Percentiles rank a stretch among this genome's conserved stretches.
These are phyloP conservation scores for Chytridium lagenaria DNA, from an alignment of 371 early-diverging fungal genomes.

Conservation along the genomic window DNA sequence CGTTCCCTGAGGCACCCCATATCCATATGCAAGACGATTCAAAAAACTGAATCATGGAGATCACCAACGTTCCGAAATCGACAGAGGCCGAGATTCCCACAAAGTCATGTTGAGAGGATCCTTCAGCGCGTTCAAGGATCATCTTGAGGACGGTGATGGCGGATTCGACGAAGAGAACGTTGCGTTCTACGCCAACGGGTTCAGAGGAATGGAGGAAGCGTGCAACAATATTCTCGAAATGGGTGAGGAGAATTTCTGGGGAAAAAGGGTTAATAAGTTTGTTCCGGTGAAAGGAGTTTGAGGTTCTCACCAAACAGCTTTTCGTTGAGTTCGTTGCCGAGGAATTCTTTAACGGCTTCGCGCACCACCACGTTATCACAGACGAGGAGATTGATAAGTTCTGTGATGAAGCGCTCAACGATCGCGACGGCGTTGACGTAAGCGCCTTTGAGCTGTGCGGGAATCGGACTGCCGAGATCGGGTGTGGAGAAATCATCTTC, in stretches of 20 bases:
- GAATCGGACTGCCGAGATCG: not conserved
- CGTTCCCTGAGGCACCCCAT: constrained; percentile 31
- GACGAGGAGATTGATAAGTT: constrained; percentile 84
- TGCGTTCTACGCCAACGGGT: constrained; percentile 73
- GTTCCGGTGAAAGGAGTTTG: not conserved
- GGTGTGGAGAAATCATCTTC: not conserved
- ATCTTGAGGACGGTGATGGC: constrained; percentile 84
- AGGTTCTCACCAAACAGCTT: constrained; percentile 70
- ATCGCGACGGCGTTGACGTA: constrained; percentile 29
- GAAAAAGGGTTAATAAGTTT: constrained; percentile 11
- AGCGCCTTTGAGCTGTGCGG: constrained; percentile 1
- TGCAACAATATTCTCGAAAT: constrained; percentile 74
- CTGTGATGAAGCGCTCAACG: constrained; percentile 82
- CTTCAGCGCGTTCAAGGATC: constrained; percentile 80
- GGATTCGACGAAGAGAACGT: constrained; percentile 89
- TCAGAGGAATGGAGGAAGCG: constrained; percentile 83
- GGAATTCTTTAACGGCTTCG: constrained; percentile 88
- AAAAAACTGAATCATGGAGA: constrained; percentile 82
- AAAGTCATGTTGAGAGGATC: constrained; percentile 15
- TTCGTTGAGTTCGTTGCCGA: constrained; percentile 84
- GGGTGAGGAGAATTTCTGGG: constrained; percentile 73
- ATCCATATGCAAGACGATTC: constrained; percentile 64
- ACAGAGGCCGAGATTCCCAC: constrained; percentile 42
- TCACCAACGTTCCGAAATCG: constrained; percentile 80
- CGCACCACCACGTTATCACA: constrained; percentile 86